Evolutionary conservation across 495 filamentous ascomycete species (phyloP).

Genomic region (Parathielavia appendiculata): DNA sequence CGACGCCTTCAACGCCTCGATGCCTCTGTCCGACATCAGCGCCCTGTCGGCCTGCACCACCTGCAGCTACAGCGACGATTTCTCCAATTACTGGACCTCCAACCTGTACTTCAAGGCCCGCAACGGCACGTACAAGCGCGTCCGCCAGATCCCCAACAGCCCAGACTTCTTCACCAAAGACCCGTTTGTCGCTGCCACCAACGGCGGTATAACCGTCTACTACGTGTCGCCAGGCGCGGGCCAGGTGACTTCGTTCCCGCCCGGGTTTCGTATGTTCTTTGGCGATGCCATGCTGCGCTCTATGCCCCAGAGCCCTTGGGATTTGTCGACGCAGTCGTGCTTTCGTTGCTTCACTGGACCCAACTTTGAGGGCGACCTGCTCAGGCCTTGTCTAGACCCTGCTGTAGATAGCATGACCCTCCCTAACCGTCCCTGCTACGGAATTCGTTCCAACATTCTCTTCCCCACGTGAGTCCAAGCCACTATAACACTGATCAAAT

Average conservation of each 20-base stretch:
- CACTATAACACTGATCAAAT: background rate
- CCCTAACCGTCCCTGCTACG: constrained; percentile 38
- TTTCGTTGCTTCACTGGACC: constrained; percentile 34
- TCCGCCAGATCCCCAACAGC: constrained; percentile 27
- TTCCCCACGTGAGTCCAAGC: constrained; percentile 10
- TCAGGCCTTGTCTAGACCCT: constrained; percentile 21
- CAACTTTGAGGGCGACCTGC: constrained; percentile 29
- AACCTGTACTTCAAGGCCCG: constrained; percentile 43
- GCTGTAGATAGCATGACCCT: constrained; percentile 27
- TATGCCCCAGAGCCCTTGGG: background rate
- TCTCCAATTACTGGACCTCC: constrained; percentile 37
- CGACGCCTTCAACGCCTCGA: constrained; percentile 43
- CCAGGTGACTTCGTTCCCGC: constrained; percentile 38
- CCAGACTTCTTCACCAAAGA: constrained; percentile 26
- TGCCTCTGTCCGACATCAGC: constrained; percentile 36
- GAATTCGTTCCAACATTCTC: constrained; percentile 21
- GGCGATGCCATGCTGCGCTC: constrained; percentile 21
- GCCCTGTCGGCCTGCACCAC: constrained; percentile 25
- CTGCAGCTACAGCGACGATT: constrained; percentile 21
- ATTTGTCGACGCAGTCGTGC: constrained; percentile 26
- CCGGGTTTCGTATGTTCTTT: constrained; percentile 28
- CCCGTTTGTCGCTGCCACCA: constrained; percentile 31
- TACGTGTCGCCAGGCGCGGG: constrained; percentile 35
- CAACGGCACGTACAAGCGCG: constrained; percentile 42
- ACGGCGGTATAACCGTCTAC: constrained; percentile 41